Base-by-base conservation (phyloP, 2,329 filamentous ascomycete species). In the Exophiala phaeomuriformis region DNA sequence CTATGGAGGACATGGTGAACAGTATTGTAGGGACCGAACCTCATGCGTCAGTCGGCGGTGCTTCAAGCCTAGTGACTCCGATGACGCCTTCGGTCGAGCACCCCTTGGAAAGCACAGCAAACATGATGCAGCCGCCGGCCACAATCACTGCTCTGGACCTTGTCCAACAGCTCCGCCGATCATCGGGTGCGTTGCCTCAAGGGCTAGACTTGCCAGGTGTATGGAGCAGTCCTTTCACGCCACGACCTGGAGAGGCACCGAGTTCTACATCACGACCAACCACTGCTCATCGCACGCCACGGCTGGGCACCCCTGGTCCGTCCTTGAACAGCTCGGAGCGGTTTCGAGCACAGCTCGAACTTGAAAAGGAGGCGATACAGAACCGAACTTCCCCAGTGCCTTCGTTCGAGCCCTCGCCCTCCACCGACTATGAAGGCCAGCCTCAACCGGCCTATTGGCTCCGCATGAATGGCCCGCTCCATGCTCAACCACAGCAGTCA, bases 1-100 rank as follows among this genome's bases (percentile, higher is more conserved):
- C 42, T 5, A 76, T 81, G 69, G 73, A 73, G 56, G 73, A 72
- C 6, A 82, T 82, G 79, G 79, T 83, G 9, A 77, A 82, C 59
- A 72, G 77, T 53, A 68, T 83, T 30, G 71, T 82, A 47, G 69
- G 69, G 41, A 64, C 65, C 19, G 69, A 73, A 46, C 70, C 72
- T 29, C 67, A 70, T 40, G 59, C 59, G 56, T 10, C 9, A 28
- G n/a, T 33, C 6, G 31, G 7, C 12, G 32, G 8, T 8, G 28
- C 32, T 4, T 39, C 28, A 31, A 41, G 29, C 30, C 12, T 37
- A 19, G 19, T 19, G 19, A 19, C 19, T 19, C 19, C 19, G 19
- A 19, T 19, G 19, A 19, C 19, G 19, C 19, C 19, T 19, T 19
- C 19, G 19, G 19, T 19, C 19, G 19, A 19, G 19, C 19, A 19